Evolutionary conservation across 179 eudicot genomes (phyloP), one percentile per base, ranked within the genome.

Genomic region (Gypsophila paniculata): DNA sequence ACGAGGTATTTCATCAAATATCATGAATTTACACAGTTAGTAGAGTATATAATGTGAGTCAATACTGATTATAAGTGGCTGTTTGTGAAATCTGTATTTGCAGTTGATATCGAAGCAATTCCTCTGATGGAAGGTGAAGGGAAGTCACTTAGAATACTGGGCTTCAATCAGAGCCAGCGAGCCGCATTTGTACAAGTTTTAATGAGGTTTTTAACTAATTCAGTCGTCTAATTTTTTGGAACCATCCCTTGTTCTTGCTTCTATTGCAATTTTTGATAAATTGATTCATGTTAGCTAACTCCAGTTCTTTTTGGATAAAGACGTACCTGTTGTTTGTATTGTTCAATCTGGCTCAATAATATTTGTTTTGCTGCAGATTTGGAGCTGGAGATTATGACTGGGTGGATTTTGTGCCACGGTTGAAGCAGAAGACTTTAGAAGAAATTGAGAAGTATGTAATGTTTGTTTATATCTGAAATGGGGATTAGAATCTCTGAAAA

Each of bases 61-160:
- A 8, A 39, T 53, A 23, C 25, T 57, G 57, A 59, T 75, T 38
- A 61, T 63, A 48, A n/a, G 69, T 46, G 63, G 13, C 21, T 42
- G n/a, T 77, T 21, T 65, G 48, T 46, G 51, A 49, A 75, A 68
- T 12, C 46, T 57, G 72, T 69, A 59, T 44, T 48, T 78, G 77
- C 85, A 87, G 95, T 75, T 77, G 93, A 91, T 44, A 66, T 84
- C 60, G 97, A 85, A 65, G 69, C 83, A 61, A 88, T 77, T 78
- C 99, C 99, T 32, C 81, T 94, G 73, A 92, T 94, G 97, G 97
- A 92, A 80, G 97, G 99, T 63, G 97, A 94, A 85, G 99, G 99
- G 59, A 94, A 78, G 74, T 84, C 89, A 8, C 84, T 92, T 42
- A 84, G 96, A 76, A 96, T 94, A 10, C 79, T 90, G 65, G 99